phyloP scores from a whole-genome alignment of 164 flowering plant species.

The Chimonanthus praecox region DNA sequence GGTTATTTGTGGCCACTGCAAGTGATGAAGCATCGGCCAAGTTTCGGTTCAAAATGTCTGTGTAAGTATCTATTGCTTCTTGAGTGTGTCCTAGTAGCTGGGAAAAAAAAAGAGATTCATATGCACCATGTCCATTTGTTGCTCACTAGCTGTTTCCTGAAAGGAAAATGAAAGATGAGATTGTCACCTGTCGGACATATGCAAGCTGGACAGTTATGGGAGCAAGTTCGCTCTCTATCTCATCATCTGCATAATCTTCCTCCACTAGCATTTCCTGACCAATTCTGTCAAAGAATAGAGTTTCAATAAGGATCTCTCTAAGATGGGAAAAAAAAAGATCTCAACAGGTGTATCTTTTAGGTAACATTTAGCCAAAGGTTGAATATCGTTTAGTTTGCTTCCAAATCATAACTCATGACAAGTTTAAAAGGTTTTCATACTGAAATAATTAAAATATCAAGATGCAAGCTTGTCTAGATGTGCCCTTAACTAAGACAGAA shows the following conservation, averaged over 20 bases:
- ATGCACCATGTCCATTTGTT: slow-evolving; percentile 1
- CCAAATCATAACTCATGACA: no score
- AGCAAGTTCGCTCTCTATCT: slow-evolving; percentile 83
- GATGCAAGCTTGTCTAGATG: no score
- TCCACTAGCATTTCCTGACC: slow-evolving; percentile 91
- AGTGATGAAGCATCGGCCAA: slow-evolving; percentile 74
- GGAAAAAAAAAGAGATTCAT: not conserved
- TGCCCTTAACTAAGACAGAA: no score
- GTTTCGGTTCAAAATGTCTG: slow-evolving; percentile 53
- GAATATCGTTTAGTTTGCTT: no score
- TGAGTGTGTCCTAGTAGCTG: slow-evolving; percentile 69
- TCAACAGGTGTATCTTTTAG: no score
- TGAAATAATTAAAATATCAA: no score
- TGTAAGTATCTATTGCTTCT: slow-evolving; percentile 66
- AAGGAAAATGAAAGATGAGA: not conserved
- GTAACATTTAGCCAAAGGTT: no score
- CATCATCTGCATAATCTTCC: slow-evolving; percentile 81
- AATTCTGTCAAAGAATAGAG: slow-evolving; percentile 40
- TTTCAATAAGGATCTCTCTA: not conserved
- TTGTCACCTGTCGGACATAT: slow-evolving; percentile 78
- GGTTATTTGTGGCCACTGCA: slow-evolving; percentile 86
- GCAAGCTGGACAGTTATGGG: slow-evolving; percentile 93
- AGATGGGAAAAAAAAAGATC: no score
- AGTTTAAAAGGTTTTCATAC: no score
- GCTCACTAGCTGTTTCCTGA: not conserved